Evolutionary conservation across 352 stramenopile genomes (phyloP).

Genomic region (Plasmopara halstedii): DNA sequence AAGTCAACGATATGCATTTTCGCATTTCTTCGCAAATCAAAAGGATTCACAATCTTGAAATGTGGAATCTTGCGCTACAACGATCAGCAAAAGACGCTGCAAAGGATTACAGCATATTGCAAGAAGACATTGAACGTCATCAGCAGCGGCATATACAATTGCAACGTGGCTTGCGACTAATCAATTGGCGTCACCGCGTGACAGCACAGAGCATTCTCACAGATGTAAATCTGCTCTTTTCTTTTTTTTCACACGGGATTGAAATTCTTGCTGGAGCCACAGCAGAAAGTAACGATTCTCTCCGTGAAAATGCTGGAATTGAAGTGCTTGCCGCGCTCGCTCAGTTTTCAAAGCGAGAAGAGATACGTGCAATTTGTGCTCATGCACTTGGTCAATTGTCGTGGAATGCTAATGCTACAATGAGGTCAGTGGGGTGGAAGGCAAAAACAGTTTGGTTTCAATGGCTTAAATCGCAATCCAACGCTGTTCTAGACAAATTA

Average conservation of each 20-base stretch:
- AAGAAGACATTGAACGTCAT: constrained; percentile 31
- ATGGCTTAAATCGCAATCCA: constrained; percentile 38
- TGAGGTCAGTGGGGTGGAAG: constrained; percentile 48
- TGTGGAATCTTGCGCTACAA: constrained; percentile 78
- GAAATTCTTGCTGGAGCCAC: constrained; percentile 45
- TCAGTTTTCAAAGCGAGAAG: constrained; percentile 26
- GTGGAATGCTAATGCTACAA: constrained; percentile 64
- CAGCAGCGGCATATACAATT: constrained; percentile 54
- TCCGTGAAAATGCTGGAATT: constrained; percentile 55
- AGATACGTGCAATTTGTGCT: constrained; percentile 38
- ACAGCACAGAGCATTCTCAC: constrained; percentile 56
- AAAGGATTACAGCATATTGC: constrained; percentile 41
- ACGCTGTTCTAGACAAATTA: constrained; percentile 27
- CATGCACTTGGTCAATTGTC: constrained; percentile 45
- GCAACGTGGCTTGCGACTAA: constrained; percentile 44
- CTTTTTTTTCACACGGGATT: constrained; percentile 60
- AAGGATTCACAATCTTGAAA: constrained; percentile 68
- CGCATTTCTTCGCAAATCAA: constrained; percentile 57
- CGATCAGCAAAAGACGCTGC: constrained; percentile 54
- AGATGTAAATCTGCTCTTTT: constrained; percentile 55
- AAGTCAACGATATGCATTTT: constrained; percentile 78
- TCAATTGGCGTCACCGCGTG: constrained; percentile 72
- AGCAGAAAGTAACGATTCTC: constrained; percentile 31
- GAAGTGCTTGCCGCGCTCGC: constrained; percentile 48
- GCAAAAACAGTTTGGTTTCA: constrained; percentile 58